A percentile compares a stretch with the other conserved stretches of the same genome.
These are phyloP conservation scores for Pulveroboletus sp. DNA, from an alignment of 768 basidiomycete genomes.

Conservation along the genomic window DNA sequence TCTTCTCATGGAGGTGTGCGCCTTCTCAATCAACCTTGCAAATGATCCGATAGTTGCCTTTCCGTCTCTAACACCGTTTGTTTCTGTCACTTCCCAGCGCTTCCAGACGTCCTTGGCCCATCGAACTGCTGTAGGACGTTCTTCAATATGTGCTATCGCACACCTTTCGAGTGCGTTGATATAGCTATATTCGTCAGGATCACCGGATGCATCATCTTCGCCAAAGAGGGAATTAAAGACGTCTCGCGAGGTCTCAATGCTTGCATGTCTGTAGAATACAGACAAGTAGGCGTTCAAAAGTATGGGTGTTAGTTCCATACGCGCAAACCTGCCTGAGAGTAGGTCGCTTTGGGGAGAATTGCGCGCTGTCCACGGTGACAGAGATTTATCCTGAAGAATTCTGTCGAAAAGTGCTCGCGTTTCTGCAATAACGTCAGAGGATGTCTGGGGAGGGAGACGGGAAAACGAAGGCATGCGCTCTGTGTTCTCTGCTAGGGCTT, in stretches of 20 bases:
- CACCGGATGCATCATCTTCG: constrained; percentile 17
- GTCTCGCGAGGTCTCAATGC: constrained; percentile 44
- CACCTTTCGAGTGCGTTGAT: constrained; percentile 69
- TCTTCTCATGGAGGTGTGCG: constrained; percentile 65
- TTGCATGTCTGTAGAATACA: constrained; percentile 59
- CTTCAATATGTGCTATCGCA: constrained; percentile 36
- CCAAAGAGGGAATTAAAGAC: constrained; percentile 51
- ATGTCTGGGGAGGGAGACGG: constrained; percentile 67
- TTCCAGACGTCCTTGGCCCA: constrained; percentile 65
- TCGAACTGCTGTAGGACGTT: constrained; percentile 42
- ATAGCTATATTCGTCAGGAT: constrained; percentile 51
- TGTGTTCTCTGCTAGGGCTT: constrained; percentile 1
- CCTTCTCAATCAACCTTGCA: constrained; percentile 59
- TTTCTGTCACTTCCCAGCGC: constrained; percentile 54
- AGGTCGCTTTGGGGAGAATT: background rate
- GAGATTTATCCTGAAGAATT: constrained; percentile 43
- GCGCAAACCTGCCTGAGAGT: constrained; percentile 42
- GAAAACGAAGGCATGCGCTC: constrained; percentile 27
- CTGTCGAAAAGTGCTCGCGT: constrained; percentile 58
- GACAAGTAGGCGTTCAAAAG: constrained; percentile 80
- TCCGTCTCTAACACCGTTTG: constrained; percentile 27
- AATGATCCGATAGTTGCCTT: constrained; percentile 17
- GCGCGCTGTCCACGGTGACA: background rate
- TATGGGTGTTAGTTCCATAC: constrained; percentile 53
- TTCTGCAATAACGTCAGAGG: constrained; percentile 69